A percentile compares a stretch with the other conserved stretches of the same genome.
Conservation (phyloP, 1,284 basidiomycete species). For the Schizophyllum commune region DNA sequence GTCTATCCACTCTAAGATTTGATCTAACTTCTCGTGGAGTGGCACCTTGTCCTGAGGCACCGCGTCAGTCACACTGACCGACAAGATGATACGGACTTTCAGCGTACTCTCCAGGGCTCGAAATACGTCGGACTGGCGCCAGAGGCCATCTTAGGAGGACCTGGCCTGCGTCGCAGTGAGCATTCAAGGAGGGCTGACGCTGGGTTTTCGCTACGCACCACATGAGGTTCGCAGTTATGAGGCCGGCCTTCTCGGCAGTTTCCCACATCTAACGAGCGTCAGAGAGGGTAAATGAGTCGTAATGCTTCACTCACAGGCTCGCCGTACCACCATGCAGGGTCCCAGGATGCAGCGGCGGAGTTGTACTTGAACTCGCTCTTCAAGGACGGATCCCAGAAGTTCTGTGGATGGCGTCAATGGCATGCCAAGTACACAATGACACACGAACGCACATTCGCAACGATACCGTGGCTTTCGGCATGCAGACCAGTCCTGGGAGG, state of each 20-base stretch:
- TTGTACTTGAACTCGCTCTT: constrained; percentile 67
- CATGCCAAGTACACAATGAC: neutral
- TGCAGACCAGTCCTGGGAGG: constrained; percentile 72
- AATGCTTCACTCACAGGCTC: constrained; percentile 58
- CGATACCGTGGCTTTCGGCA: constrained; percentile 83
- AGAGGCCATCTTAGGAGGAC: constrained; percentile 61
- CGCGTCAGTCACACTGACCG: neutral
- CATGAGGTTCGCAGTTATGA: constrained; percentile 84
- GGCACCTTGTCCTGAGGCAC: constrained; percentile 49
- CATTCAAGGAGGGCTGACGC: neutral
- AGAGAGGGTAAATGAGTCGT: neutral
- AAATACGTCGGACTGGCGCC: constrained; percentile 69
- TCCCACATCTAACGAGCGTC: constrained; percentile 70
- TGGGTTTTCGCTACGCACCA: constrained; percentile 45
- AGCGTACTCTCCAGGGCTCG: constrained; percentile 61
- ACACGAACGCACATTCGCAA: constrained; percentile 63
- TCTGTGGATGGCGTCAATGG: constrained; percentile 32
- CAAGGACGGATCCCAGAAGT: constrained; percentile 75
- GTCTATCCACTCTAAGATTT: constrained; percentile 75
- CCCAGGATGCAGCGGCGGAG: constrained; percentile 51
- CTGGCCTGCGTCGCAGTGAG: constrained; percentile 56
- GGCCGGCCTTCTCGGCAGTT: constrained; percentile 64
- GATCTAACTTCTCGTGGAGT: constrained; percentile 60
- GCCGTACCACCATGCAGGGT: constrained; percentile 77
- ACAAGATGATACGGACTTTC: neutral